Percentiles rank a stretch among this genome's conserved stretches.
Conservation (phyloP, 352 stramenopile genomes). For the Hyaloperonospora arabidopsidis region DNA sequence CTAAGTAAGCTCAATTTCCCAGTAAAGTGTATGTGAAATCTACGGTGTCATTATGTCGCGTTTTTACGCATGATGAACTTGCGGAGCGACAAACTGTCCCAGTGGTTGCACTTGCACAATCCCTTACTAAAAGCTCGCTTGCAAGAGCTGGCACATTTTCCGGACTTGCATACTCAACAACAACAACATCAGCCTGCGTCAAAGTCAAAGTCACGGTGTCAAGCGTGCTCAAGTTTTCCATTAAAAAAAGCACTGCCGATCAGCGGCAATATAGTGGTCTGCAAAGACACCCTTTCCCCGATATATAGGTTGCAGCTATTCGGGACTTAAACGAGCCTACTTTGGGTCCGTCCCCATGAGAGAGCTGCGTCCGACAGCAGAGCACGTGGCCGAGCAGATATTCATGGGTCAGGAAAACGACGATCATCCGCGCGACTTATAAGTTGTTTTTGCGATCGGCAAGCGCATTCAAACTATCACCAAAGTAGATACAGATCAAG, state of each 20-base stretch:
- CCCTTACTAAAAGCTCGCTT: conserved; percentile 60
- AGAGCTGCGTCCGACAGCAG: conserved; percentile 83
- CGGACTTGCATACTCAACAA: conserved; percentile 57
- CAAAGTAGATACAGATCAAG: conserved; percentile 46
- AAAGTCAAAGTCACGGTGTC: conserved; percentile 77
- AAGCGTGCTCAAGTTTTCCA: conserved; percentile 69
- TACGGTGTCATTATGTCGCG: no score
- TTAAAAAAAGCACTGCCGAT: conserved; percentile 73
- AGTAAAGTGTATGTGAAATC: no score
- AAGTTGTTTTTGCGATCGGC: conserved; percentile 76
- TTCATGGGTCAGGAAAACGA: conserved; percentile 80
- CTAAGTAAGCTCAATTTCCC: no score
- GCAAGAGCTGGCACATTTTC: conserved; percentile 57
- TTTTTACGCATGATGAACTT: no score
- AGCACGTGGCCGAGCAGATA: conserved; percentile 58
- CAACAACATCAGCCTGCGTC: conserved; percentile 90
- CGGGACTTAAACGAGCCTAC: conserved; percentile 79
- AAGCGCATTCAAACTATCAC: conserved; percentile 56
- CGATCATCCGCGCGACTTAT: conserved; percentile 47
- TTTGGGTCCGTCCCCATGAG: conserved; percentile 81
- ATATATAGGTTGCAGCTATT: conserved; percentile 86
- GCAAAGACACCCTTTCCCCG: conserved; percentile 90
- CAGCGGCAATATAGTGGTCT: conserved; percentile 88
- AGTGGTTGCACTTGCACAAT: no score
- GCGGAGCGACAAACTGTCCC: no score